Conservation (phyloP, 179 eudicot genomes). For the Vitellaria paradoxa region DNA sequence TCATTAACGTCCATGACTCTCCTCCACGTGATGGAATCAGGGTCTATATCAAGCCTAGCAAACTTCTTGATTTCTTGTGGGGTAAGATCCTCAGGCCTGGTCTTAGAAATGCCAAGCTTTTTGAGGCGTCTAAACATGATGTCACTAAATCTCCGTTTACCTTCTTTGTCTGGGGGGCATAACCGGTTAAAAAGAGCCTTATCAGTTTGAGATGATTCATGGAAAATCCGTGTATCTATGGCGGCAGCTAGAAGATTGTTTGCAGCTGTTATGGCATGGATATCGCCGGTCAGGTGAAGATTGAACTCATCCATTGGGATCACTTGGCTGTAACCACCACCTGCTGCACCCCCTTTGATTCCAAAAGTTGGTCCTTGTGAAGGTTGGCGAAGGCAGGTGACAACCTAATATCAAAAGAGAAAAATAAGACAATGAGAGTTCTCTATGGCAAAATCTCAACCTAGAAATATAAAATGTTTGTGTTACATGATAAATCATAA, state of each 20-base stretch:
- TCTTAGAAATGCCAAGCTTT: conserved; percentile 82
- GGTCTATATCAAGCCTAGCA: conserved; percentile 95
- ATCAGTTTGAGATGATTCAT: conserved; percentile 82
- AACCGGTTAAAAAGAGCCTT: conserved; percentile 86
- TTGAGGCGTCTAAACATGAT: conserved; percentile 83
- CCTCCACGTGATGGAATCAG: conserved; percentile 90
- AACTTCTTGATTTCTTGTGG: conserved; percentile 73
- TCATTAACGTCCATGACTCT: conserved; percentile 98
- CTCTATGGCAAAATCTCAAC: neutral
- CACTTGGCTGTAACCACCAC: conserved; percentile 98
- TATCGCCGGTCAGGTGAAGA: conserved; percentile 94
- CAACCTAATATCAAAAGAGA: conserved; percentile 48
- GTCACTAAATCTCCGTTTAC: conserved; percentile 65
- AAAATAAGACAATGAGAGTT: conserved; percentile 8
- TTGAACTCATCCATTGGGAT: conserved; percentile 99
- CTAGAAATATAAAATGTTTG: neutral
- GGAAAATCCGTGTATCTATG: conserved; percentile 89
- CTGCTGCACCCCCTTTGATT: conserved; percentile 99
- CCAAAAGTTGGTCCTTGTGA: conserved; percentile 99
- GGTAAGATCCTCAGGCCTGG: conserved; percentile 82
- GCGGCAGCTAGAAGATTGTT: conserved; percentile 99
- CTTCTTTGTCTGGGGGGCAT: conserved; percentile 88
- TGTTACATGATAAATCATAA: neutral
- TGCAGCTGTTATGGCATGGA: conserved; percentile 98
- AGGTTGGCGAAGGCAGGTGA: conserved; percentile 95